phyloP scores from a whole-genome alignment of 1,284 basidiomycete genomes.

The Rhizopogon parksii region DNA sequence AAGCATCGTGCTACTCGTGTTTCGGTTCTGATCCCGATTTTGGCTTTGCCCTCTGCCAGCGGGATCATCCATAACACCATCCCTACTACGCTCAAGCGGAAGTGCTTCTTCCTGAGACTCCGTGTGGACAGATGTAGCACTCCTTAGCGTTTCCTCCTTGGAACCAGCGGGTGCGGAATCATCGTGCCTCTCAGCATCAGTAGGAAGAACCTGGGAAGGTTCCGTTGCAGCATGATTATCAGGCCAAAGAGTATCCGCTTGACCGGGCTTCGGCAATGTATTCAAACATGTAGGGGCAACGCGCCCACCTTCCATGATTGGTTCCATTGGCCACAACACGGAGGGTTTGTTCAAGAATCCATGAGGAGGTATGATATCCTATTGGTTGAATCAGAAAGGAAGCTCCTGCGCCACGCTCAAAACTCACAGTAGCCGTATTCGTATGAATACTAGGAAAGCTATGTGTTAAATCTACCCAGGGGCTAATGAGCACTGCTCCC shows the following conservation, averaged over 20 bases:
- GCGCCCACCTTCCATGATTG: constrained; percentile 30
- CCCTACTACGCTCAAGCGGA: background rate
- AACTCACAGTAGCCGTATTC: constrained; percentile 60
- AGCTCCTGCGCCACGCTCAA: constrained; percentile 16
- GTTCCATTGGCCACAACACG: constrained; percentile 47
- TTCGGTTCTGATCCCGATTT: background rate
- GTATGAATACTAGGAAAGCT: constrained; percentile 76
- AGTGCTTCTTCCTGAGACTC: background rate
- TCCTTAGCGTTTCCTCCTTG: background rate
- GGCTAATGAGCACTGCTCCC: constrained; percentile 71
- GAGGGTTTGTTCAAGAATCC: constrained; percentile 59
- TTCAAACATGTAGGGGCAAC: constrained; percentile 33
- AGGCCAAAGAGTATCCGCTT: constrained; percentile 43
- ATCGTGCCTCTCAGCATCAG: constrained; percentile 8
- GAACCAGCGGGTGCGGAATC: background rate
- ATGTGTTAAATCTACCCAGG: constrained; percentile 83
- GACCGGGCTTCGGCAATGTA: constrained; percentile 44
- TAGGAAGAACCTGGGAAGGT: constrained; percentile 14
- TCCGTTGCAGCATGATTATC: constrained; percentile 8
- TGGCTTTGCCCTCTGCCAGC: constrained; percentile 4
- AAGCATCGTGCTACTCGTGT: constrained; percentile 7
- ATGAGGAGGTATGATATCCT: constrained; percentile 61
- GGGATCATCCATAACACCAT: background rate
- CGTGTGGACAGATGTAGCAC: too few relatives aligned
- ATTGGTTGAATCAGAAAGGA: background rate